Evolutionary conservation across 441 rosid genomes (phyloP), one percentile per base, ranked within the genome.

Genomic region (Pelargonium citronellum): DNA sequence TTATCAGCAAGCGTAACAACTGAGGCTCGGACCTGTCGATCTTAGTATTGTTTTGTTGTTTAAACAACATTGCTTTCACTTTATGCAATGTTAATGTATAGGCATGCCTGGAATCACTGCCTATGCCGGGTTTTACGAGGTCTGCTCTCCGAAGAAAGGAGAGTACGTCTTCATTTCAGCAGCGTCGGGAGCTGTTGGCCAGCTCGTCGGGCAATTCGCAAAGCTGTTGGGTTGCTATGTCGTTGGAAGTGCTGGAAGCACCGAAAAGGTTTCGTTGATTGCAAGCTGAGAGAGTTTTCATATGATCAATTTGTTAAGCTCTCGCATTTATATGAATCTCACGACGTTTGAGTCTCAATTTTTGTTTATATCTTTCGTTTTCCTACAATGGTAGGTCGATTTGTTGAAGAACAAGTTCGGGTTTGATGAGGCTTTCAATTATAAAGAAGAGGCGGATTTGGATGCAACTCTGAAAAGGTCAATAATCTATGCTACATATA

Each of bases 21-120:
- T n/a, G n/a, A n/a, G n/a, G n/a, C n/a, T n/a, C n/a, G n/a, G n/a
- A n/a, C n/a, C n/a, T n/a, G 2, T 27, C 30, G 30, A 27, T 27
- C 30, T 27, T 27, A 27, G 30, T 34, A 34, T 34, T 34, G 39
- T 34, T 34, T 34, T 34, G 39, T 34, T 34, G 30, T 27, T 0
- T 27, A 27, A 27, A 27, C 30, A 34, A 34, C 5, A 7, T 34
- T 34, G 39, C 7, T 34, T 34, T 34, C 39, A 34, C 39, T 34
- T 34, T 34, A 30, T 30, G n/a, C n/a, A n/a, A n/a, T n/a, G n/a
- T n/a, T n/a, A 9, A 8, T 8, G 2, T 46, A 11, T 64, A 81
- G 85, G 84, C 57, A 82, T 85, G 83, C 80, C 86, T 9, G 86
- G 82, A 4, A 43, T 82, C 68, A 80, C 87, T 11, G 87, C 86